Evolutionary conservation across 148 eudicot species (phyloP).

Genomic region (Euryodendron excelsum): DNA sequence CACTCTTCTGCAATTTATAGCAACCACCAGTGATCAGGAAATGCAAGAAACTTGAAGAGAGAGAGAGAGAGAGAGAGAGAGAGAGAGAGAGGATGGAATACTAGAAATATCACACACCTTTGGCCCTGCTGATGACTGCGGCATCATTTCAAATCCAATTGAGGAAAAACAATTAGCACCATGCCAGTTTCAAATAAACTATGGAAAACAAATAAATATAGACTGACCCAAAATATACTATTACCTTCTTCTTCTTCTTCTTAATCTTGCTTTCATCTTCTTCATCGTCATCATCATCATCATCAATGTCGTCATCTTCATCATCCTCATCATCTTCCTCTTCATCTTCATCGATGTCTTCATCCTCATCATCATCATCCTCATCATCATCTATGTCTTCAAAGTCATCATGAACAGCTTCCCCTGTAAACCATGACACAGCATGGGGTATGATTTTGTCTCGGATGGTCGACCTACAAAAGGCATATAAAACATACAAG

Average conservation of each 20-base stretch:
- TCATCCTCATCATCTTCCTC: slow-evolving; percentile 40
- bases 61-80: background rate
- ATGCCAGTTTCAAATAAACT: background rate
- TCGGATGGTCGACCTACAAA: slow-evolving; percentile 46
- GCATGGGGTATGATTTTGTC: slow-evolving; percentile 67
- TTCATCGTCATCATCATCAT: slow-evolving; percentile 15
- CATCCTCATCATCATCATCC: slow-evolving; percentile 10
- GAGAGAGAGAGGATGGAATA: no score
- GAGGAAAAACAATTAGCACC: background rate
- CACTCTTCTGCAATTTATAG: slow-evolving; percentile 32
- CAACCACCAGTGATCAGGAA: background rate
- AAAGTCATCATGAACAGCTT: slow-evolving; percentile 53
- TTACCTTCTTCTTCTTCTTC: slow-evolving; percentile 58
- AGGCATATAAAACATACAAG: background rate
- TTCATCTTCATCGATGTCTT: slow-evolving; percentile 37
- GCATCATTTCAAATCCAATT: background rate
- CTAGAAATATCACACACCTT: background rate
- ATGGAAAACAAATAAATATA: background rate
- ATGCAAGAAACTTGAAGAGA: background rate
- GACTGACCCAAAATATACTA: background rate
- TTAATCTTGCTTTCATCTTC: slow-evolving; percentile 32
- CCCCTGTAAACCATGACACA: slow-evolving; percentile 68
- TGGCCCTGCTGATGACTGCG: slow-evolving; percentile 1
- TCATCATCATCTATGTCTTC: slow-evolving; percentile 26
- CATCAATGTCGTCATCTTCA: no score